Evolutionary conservation across 768 basidiomycete species (phyloP), one percentile per base, ranked within the genome.

Genomic region (Pulveroboletus sp.): DNA sequence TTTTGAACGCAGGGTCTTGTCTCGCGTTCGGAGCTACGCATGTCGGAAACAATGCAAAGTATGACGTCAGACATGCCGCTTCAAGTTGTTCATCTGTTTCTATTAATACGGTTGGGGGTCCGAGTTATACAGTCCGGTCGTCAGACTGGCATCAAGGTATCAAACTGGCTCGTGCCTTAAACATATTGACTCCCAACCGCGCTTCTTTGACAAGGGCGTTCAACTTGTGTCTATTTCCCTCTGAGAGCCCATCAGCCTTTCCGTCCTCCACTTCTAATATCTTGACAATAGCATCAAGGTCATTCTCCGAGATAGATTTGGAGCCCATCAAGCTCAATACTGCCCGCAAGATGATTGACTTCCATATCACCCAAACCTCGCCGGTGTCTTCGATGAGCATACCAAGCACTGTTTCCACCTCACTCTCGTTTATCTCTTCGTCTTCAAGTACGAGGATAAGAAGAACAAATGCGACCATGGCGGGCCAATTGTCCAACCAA

Each of bases 391-490:
- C 43, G 32, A 53, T 16, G 34, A 53, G 51, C 11, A 17, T 43
- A 6, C 24, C 7, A 19, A 53, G 39, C n/a, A 45, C 51, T 1
- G 7, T n/a, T 4, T 31, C 10, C 2, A 53, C 29, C 27, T 36
- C n/a, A 3, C 6, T 14, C 31, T 45, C 19, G 3, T 40, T 25
- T n/a, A 35, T 37, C 14, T 40, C 33, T 9, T 45, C 25, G 31
- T 53, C 51, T 31, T 51, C 51, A 17, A 51, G 11, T 13, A 43
- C 20, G 13, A 53, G 21, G 2, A 45, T 52, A 5, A 53, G 36
- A 23, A 53, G 50, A 32, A 53, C 52, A 12, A 52, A 53, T 5
- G 31, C 17, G 16, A 53, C 45, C 50, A 52, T 53, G 27, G 52
- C 32, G 19, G 50, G 52, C 52, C 52, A 53, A 25, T 17, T 53